A percentile compares a stretch with the other conserved stretches of the same genome.
These are phyloP conservation scores for Thielaviopsis cerberus DNA, from an alignment of 2,329 filamentous ascomycete genomes.

Conservation along the genomic window DNA sequence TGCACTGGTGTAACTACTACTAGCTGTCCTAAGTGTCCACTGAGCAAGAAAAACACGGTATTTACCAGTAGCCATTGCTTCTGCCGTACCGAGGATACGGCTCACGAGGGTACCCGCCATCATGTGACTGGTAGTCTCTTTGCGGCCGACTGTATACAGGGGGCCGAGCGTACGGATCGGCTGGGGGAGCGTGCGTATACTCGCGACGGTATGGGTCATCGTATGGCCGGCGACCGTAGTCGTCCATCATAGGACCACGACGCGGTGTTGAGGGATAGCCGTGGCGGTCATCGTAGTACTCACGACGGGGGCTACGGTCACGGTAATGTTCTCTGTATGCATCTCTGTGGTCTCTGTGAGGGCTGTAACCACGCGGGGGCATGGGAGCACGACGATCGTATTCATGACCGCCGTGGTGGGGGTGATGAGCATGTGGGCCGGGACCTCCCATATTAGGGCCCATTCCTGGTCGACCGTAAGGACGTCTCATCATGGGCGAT, in stretches of 20 bases:
- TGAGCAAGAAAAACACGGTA: not conserved
- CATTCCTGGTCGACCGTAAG: slow-evolving; percentile 13
- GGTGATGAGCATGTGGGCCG: not conserved
- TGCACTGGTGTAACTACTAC: too few relatives aligned
- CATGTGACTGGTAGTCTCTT: slow-evolving; percentile 31
- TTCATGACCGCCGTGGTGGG: slow-evolving; percentile 24
- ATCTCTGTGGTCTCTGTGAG: slow-evolving; percentile 50
- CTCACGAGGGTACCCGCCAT: slow-evolving; percentile 29
- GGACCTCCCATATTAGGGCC: not conserved
- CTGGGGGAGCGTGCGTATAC: slow-evolving; percentile 41
- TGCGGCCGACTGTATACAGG: slow-evolving; percentile 35
- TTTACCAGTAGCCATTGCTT: slow-evolving; percentile 23
- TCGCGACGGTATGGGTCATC: slow-evolving; percentile 62
- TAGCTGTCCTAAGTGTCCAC: slow-evolving; percentile 15
- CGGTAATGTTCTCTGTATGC: slow-evolving; percentile 58
- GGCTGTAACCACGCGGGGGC: slow-evolving; percentile 61
- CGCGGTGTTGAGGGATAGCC: slow-evolving; percentile 65
- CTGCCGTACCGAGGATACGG: slow-evolving; percentile 19
- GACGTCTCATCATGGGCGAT: slow-evolving; percentile 48
- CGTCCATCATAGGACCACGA: slow-evolving; percentile 57
- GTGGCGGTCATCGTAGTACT: slow-evolving; percentile 69
- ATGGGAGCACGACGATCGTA: slow-evolving; percentile 55
- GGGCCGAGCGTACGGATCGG: slow-evolving; percentile 40
- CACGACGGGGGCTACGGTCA: slow-evolving; percentile 71
- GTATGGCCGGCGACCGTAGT: slow-evolving; percentile 53